phyloP scores from a whole-genome alignment of 257 asterid genomes.

The Gentiana macrophylla region DNA sequence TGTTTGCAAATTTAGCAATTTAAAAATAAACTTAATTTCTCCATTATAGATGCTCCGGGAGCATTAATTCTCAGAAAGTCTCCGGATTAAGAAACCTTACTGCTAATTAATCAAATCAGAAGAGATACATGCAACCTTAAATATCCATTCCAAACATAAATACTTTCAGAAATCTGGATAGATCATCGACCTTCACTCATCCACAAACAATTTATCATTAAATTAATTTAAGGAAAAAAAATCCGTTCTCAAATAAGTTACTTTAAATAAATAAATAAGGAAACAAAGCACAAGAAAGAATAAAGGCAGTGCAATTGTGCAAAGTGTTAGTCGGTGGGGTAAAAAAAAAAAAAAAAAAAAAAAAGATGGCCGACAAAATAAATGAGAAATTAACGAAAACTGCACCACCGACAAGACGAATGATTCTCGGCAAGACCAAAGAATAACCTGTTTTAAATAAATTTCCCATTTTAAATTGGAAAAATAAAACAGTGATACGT shows the following conservation, averaged over 20 bases:
- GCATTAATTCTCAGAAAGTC: neutral
- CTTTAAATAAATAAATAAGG: no score
- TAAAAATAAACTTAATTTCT: neutral
- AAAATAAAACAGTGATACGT: conserved; percentile 10
- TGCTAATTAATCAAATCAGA: neutral
- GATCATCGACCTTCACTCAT: conserved; percentile 8
- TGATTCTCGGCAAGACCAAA: neutral
- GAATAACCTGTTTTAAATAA: neutral
- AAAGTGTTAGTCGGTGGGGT: conserved; percentile 1
- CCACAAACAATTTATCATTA: neutral
- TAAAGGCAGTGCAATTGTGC: no score
- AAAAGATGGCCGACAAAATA: neutral
- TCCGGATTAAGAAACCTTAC: neutral
- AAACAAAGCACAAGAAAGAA: no score
- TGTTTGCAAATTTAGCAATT: neutral
- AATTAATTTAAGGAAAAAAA: no score
- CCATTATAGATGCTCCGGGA: neutral
- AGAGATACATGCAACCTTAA: no score
- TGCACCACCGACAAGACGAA: conserved; percentile 12
- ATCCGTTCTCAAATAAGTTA: no score
- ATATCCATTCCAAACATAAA: no score
- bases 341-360: neutral
- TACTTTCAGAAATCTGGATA: neutral
- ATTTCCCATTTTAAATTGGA: neutral
- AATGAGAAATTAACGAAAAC: conserved; percentile 6